Base-by-base conservation (phyloP, 2,329 filamentous ascomycete genomes). In the Aphanoascus verrucosus region DNA sequence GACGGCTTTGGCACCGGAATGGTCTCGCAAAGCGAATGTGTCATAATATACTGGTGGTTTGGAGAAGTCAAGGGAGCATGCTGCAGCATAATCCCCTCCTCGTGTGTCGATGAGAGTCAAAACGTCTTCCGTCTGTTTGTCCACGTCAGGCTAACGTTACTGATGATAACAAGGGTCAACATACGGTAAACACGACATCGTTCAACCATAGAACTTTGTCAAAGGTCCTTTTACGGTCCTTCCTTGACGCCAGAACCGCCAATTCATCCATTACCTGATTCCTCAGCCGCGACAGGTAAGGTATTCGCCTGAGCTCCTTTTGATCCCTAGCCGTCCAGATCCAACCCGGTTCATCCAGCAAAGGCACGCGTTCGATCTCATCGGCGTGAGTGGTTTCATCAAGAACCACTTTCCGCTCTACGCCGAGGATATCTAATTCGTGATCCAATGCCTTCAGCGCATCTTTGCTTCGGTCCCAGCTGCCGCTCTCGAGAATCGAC, bases 21-120 rank as follows among this genome's bases (percentile, higher is more conserved):
- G 69, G 60, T 88, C 85, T 12, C 85, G 76, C 17, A 83, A 79
- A 1, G 84, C 85, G 64, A 86, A 88, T 0, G 83, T 81, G 64
- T 89, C 86, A 66, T 89, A 88, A 64, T 82, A 86, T 40, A 79
- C 74, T 57, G 84, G 80, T 0, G 82, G 79, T 52, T 79, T 77
- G 57, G 81, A 78, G 61, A 83, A 88, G 68, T 89, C 85, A 35
- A 86, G 69, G 0, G 83, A 83, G 62, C 85, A 89, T 2, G 82
- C 83, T 0, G 84, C 81, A 3, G 82, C 78, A 60, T 87, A 88
- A 14, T 70, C 62, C 5, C 76, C 74, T 14, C 68, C 60, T 60
- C 82, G 79, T 2, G 81, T 84, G 47, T 74, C 75, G 56, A 88
- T 69, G 14, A 84, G 69, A 19, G 76, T 72, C 5, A 75, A 66